Percentiles rank a stretch among this genome's conserved stretches.
Evolutionary conservation across 2,329 filamentous ascomycete genomes (phyloP).

Genomic region (Phialophora expanda): DNA sequence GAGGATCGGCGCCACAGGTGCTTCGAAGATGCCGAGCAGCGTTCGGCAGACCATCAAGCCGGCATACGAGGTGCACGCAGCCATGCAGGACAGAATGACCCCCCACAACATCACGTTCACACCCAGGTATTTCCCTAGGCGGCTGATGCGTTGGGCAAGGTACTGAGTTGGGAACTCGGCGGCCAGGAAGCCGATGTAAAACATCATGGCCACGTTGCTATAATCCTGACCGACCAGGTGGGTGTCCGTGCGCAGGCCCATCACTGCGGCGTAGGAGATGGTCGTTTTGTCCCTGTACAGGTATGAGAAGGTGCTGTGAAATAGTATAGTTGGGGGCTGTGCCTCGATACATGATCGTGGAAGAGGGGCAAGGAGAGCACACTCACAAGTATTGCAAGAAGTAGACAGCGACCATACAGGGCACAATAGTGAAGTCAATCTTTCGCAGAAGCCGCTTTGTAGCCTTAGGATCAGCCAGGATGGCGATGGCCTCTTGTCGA

Average conservation of each 20-base stretch:
- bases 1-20: conserved; percentile 56
- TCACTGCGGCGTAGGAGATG: conserved; percentile 62
- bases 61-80: conserved; percentile 50
- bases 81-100: conserved; percentile 52
- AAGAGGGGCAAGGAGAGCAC: not conserved
- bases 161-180: conserved; percentile 53
- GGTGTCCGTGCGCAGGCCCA: conserved; percentile 59
- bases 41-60: conserved; percentile 55
- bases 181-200: conserved; percentile 57
- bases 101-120: conserved; percentile 48
- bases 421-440: conserved; percentile 43
- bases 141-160: conserved; percentile 43
- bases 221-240: conserved; percentile 57
- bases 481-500: conserved; percentile 32
- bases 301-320: not conserved
- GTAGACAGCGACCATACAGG: conserved; percentile 45
- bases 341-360: not conserved
- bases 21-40: conserved; percentile 56
- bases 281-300: conserved; percentile 38
- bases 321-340: too few species aligned
- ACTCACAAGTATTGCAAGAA: conserved; percentile 42
- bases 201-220: conserved; percentile 61
- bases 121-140: conserved; percentile 37
- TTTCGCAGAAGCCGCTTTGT: conserved; percentile 41
- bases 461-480: conserved; percentile 27